Evolutionary conservation across 1,284 basidiomycete genomes (phyloP), one percentile per base, ranked within the genome.

Genomic region (Trichosporon coremiiforme): DNA sequence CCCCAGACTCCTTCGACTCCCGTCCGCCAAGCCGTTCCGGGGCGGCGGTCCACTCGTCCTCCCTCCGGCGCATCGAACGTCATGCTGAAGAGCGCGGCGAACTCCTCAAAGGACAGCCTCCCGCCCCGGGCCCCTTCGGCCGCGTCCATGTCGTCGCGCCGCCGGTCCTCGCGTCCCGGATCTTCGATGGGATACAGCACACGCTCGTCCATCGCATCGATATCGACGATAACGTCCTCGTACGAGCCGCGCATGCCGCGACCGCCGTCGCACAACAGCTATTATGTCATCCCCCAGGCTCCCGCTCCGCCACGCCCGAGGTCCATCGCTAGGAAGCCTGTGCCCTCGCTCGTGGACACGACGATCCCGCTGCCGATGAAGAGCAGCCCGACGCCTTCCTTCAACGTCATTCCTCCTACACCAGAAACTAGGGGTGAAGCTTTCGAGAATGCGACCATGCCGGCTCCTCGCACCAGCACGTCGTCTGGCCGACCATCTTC

Each of bases 371-470:
- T 47, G 41, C 41, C 36, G 29, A 57, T 31, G 55, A 57, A 57
- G 55, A 57, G 55, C 55, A 57, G 55, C 55, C 68, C 64, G 6
- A 33, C 80, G 20, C 80, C 80, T 2, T 77, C 79, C 74, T 70
- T 82, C 70, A 81, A 82, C 55, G 75, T 82, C 71, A 82, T 82
- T 38, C 81, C 81, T n/a, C 79, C 81, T 2, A 82, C 81, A 4
- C 64, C 38, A 7, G 55, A 57, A 12, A 31, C 55, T 57, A 31
- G 12, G 13, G 55, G 55, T 15, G 55, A 57, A 5, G 55, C 55
- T 6, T 36, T 64, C n/a, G 62, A 64, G 62, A 64, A 41, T 36
- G 62, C 62, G n/a, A 31, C 17, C 25, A 25, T 33, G 22, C 20
- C 45, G 65, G 47, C 33, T 20, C 50, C 65, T 57, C 55, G 55